Evolutionary conservation across 805 yeast species (phyloP).

Genomic region (Metschnikowia dekortorum): DNA sequence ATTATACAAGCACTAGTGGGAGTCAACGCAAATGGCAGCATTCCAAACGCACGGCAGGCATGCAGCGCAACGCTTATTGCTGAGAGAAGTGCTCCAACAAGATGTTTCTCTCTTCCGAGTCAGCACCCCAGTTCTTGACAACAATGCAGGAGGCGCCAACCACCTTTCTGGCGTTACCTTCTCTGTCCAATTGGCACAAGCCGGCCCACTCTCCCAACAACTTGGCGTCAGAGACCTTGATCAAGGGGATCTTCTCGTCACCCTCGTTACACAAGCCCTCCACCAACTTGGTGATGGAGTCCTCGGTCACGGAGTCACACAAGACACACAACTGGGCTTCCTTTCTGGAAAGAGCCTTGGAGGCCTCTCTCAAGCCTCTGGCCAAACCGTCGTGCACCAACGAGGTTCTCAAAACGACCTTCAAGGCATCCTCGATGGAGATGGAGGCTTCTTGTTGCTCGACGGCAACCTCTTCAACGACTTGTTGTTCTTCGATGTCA

Average conservation of each 20-base stretch:
- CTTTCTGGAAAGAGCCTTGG: conserved; percentile 96
- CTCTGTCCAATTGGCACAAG: conserved; percentile 98
- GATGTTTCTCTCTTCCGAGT: conserved; percentile 94
- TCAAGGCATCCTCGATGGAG: conserved; percentile 97
- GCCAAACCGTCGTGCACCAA: conserved; percentile 99
- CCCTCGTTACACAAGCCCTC: conserved; percentile 99
- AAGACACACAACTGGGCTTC: conserved; percentile 97
- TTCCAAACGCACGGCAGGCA: background rate
- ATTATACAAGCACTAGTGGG: background rate
- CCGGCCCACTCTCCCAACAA: conserved; percentile 99
- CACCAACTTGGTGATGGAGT: conserved; percentile 90
- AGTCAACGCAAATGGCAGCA: too few relatives aligned
- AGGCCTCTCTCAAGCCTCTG: conserved; percentile 99
- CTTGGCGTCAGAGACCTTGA: conserved; percentile 99
- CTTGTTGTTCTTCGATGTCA: conserved; percentile 88
- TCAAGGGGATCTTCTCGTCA: conserved; percentile 92
- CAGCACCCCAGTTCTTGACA: conserved; percentile 99
- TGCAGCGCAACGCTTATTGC: conserved; percentile 46
- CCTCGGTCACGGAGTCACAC: conserved; percentile 98
- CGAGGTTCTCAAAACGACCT: conserved; percentile 96
- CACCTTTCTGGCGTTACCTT: conserved; percentile 99
- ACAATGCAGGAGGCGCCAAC: conserved; percentile 99
- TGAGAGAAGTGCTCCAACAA: conserved; percentile 94
- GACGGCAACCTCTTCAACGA: conserved; percentile 77
- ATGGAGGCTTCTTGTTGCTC: conserved; percentile 85